Conservation (phyloP, 768 basidiomycete genomes). For the Aureoboletus auriporus region DNA sequence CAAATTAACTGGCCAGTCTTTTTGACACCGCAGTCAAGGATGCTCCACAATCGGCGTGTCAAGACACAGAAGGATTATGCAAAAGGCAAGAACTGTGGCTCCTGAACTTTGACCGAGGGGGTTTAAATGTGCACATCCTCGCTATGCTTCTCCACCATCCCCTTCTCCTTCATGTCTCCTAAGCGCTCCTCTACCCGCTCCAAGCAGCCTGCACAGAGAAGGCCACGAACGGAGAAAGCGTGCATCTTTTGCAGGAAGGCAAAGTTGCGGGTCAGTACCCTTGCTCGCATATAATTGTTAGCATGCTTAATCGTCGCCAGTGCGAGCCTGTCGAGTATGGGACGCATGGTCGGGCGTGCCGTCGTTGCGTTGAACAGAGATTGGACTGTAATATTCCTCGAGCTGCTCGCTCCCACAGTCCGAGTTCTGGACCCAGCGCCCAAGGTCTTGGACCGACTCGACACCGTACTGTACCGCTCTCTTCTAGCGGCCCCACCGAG, state of each 20-base stretch:
- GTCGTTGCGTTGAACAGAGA: constrained; percentile 16
- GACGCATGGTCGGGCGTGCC: constrained; percentile 15
- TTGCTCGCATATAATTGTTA: background rate
- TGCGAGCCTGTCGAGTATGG: constrained; percentile 17
- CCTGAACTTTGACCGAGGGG: constrained; percentile 3
- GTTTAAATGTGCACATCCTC: constrained; percentile 16
- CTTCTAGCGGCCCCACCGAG: constrained; percentile 5
- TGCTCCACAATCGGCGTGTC: constrained; percentile 9
- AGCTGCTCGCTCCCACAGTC: constrained; percentile 21
- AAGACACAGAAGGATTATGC: constrained; percentile 9
- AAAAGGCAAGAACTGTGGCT: constrained; percentile 4
- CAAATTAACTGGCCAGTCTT: constrained; percentile 12
- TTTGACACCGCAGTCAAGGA: constrained; percentile 10
- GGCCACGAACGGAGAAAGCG: constrained; percentile 13
- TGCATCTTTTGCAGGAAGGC: constrained; percentile 18
- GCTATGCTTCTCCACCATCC: constrained; percentile 6
- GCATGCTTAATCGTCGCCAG: constrained; percentile 10
- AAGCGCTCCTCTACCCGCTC: constrained; percentile 3
- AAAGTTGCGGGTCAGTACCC: constrained; percentile 16
- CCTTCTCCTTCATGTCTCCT: constrained; percentile 13
- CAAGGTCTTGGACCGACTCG: constrained; percentile 9
- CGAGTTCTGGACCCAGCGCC: constrained; percentile 6
- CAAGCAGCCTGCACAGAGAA: constrained; percentile 9
- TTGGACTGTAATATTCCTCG: constrained; percentile 12
- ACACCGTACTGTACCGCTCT: background rate